phyloP scores from a whole-genome alignment of 78 protist genomes.

The Tieghemostelium lacteum region DNA sequence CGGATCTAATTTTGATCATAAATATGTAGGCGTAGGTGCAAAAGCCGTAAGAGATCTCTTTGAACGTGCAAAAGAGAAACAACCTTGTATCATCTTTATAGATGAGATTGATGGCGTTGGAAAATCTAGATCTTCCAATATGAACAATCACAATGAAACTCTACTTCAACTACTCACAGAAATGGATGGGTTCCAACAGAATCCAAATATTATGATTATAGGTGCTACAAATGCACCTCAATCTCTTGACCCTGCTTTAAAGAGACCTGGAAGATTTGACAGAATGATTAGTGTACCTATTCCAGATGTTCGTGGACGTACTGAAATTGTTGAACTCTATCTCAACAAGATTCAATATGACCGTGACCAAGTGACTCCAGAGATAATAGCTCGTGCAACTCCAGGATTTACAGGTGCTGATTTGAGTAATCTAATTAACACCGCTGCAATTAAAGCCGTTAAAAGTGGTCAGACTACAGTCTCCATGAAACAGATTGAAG shows the following conservation, averaged over 20 bases:
- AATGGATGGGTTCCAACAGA: constrained; percentile 85
- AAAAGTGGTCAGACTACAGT: constrained; percentile 56
- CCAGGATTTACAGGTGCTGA: constrained; percentile 96
- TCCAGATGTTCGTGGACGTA: constrained; percentile 89
- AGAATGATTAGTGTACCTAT: constrained; percentile 89
- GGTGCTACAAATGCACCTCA: constrained; percentile 96
- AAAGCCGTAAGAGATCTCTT: constrained; percentile 94
- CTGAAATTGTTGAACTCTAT: constrained; percentile 48
- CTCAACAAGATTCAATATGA: constrained; percentile 19
- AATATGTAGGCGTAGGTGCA: constrained; percentile 98
- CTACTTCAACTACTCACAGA: constrained; percentile 93
- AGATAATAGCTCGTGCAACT: constrained; percentile 61
- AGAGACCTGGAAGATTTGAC: constrained; percentile 99
- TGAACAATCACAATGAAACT: constrained; percentile 86
- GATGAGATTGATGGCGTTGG: constrained; percentile 98
- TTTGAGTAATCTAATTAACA: constrained; percentile 90
- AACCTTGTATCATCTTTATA: constrained; percentile 95
- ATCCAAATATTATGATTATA: constrained; percentile 89
- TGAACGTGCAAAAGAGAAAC: constrained; percentile 73
- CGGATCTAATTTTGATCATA: constrained; percentile 94
- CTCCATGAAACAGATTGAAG: constrained; percentile 83
- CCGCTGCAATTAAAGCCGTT: constrained; percentile 95
- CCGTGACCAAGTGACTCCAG: not conserved
- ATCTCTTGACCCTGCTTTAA: constrained; percentile 95
- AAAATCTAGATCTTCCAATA: constrained; percentile 53